Evolutionary conservation across 306 rosid species (phyloP).

Genomic region (Canavalia ensiformis): DNA sequence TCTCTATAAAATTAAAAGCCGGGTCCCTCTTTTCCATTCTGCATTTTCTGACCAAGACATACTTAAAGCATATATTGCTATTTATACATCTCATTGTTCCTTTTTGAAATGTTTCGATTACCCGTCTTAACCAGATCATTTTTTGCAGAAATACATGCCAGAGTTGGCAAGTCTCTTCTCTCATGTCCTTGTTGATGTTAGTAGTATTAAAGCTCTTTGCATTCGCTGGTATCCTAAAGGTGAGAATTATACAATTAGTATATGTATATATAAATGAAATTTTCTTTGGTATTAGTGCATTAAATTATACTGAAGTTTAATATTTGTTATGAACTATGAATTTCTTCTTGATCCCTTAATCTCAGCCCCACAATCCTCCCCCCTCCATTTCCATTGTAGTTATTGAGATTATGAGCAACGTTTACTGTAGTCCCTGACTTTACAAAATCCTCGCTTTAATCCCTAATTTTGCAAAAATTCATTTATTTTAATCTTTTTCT

Average conservation of each 20-base stretch:
- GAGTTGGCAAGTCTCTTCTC: constrained; percentile 89
- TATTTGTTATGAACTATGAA: constrained; percentile 8
- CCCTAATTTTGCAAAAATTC: too few relatives aligned
- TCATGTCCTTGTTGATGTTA: constrained; percentile 95
- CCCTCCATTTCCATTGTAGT: too few relatives aligned
- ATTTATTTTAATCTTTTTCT: too few relatives aligned
- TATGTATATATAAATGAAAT: background rate
- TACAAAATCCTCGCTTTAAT: too few relatives aligned
- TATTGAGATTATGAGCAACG: too few relatives aligned
- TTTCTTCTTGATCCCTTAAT: background rate
- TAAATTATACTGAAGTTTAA: constrained; percentile 17
- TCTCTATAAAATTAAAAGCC: constrained; percentile 15
- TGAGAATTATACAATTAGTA: constrained; percentile 45
- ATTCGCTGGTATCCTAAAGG: constrained; percentile 94
- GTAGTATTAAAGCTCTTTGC: constrained; percentile 88
- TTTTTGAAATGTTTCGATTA: constrained; percentile 31
- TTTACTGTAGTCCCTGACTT: too few relatives aligned
- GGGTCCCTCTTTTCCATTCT: background rate
- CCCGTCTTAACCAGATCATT: constrained; percentile 11
- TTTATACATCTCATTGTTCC: constrained; percentile 29
- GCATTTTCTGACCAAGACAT: constrained; percentile 14
- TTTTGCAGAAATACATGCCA: constrained; percentile 95
- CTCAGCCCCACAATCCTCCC: background rate
- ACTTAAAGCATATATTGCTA: background rate
- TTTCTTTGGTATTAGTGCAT: constrained; percentile 1